These are phyloP conservation scores for Umbelopsis sp. DNA, from an alignment of 192 early-diverging fungal genomes.

Conservation along the genomic window DNA sequence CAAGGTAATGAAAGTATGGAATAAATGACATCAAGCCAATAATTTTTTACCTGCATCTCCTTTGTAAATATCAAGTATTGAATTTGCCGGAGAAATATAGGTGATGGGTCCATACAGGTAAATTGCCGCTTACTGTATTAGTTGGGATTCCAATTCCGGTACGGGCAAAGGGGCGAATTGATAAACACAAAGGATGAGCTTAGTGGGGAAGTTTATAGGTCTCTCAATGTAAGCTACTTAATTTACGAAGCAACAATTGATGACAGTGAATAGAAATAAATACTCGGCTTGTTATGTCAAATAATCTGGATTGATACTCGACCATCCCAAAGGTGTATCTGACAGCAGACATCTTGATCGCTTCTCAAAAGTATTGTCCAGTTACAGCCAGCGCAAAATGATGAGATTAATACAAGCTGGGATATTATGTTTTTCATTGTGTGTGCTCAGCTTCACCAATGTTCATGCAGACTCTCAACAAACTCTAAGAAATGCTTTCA, in stretches of 20 bases:
- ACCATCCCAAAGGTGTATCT: not conserved
- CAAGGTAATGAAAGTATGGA: no score
- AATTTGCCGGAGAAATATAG: not conserved
- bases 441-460: not conserved
- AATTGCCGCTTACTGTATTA: not conserved
- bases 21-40: no score
- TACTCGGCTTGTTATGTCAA: not conserved
- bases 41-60: no score
- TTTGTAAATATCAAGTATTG: slow-evolving; percentile 3
- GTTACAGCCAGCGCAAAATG: not conserved
- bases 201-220: not conserved
- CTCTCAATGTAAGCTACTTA: not conserved
- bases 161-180: not conserved
- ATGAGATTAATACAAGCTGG: slow-evolving; percentile 2
- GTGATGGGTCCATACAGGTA: not conserved
- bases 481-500: slow-evolving; percentile 25
- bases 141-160: not conserved
- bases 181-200: not conserved
- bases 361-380: not conserved
- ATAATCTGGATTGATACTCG: not conserved
- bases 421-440: not conserved
- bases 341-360: not conserved
- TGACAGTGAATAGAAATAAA: not conserved
- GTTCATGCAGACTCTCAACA: not conserved
- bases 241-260: not conserved